phyloP scores from a whole-genome alignment of 192 early-diverging fungal genomes.

The Linnemannia zychae region DNA sequence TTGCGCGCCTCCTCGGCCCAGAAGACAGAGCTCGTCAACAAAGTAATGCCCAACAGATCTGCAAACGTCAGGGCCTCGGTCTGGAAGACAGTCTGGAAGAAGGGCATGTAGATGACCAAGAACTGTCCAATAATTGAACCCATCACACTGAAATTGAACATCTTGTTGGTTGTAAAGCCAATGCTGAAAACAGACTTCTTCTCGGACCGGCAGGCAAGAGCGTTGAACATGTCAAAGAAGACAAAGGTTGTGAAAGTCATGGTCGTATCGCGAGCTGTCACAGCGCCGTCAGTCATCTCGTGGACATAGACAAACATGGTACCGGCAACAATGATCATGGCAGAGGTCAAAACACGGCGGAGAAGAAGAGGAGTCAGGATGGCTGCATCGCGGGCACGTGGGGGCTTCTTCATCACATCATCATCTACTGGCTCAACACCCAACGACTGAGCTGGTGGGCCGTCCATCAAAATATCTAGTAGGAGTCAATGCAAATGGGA shows the following conservation, averaged over 20 bases:
- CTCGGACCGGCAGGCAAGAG: constrained; percentile 89
- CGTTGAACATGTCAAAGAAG: constrained; percentile 97
- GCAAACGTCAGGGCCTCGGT: constrained; percentile 84
- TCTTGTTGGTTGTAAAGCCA: constrained; percentile 89
- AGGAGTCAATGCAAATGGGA: background rate
- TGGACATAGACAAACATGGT: constrained; percentile 86
- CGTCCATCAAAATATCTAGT: constrained; percentile 97
- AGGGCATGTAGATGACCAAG: constrained; percentile 89
- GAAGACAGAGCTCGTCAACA: constrained; percentile 83
- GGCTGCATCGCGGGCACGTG: constrained; percentile 80
- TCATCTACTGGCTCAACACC: constrained; percentile 97
- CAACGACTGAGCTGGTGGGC: constrained; percentile 96
- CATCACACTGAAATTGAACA: constrained; percentile 89
- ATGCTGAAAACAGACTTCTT: constrained; percentile 84
- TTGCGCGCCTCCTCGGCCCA: constrained; percentile 91
- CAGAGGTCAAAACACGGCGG: constrained; percentile 81
- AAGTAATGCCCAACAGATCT: constrained; percentile 79
- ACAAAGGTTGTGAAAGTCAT: constrained; percentile 99
- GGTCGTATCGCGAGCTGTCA: constrained; percentile 84
- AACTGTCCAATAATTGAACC: constrained; percentile 89
- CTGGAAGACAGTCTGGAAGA: constrained; percentile 94
- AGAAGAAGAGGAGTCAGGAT: constrained; percentile 85
- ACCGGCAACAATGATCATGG: constrained; percentile 84
- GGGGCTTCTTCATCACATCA: constrained; percentile 90
- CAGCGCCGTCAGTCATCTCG: constrained; percentile 81